Evolutionary conservation across 1,284 basidiomycete species (phyloP).

Genomic region (Chalciporus sp.): DNA sequence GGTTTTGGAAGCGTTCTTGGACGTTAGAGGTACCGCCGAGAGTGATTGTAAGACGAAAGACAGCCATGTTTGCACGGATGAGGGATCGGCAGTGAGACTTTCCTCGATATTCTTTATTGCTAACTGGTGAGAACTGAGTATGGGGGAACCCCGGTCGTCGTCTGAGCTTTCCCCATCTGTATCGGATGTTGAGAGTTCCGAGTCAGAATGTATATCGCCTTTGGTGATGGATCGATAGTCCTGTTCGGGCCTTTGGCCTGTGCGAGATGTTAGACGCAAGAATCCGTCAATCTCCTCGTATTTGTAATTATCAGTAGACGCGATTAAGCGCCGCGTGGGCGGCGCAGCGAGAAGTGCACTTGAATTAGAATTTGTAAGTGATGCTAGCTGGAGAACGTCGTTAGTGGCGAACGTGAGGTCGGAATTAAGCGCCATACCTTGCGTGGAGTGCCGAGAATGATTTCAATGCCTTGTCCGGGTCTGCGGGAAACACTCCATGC

Average conservation of each 20-base stretch:
- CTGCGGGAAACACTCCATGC: slow-evolving; percentile 51
- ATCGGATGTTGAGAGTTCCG: slow-evolving; percentile 46
- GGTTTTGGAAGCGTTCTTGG: slow-evolving; percentile 65
- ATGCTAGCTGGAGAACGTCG: slow-evolving; percentile 43
- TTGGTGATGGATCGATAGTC: slow-evolving; percentile 51
- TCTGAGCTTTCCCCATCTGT: slow-evolving; percentile 36
- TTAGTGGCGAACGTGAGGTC: slow-evolving; percentile 8
- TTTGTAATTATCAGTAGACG: slow-evolving; percentile 41
- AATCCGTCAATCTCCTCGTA: slow-evolving; percentile 69
- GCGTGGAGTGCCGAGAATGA: slow-evolving; percentile 49
- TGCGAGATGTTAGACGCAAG: slow-evolving; percentile 52
- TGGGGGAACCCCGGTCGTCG: slow-evolving; percentile 35
- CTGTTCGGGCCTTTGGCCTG: slow-evolving; percentile 38
- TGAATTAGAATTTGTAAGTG: slow-evolving; percentile 57
- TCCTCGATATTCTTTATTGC: slow-evolving; percentile 62
- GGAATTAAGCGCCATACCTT: slow-evolving; percentile 42
- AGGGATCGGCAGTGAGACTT: slow-evolving; percentile 51
- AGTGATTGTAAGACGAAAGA: slow-evolving; percentile 62
- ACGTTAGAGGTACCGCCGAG: slow-evolving; percentile 55
- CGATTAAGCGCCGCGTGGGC: slow-evolving; percentile 45
- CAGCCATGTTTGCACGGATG: slow-evolving; percentile 64
- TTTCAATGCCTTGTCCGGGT: slow-evolving; percentile 59
- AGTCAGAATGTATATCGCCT: slow-evolving; percentile 39
- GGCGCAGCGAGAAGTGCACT: slow-evolving; percentile 52
- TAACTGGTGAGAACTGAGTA: slow-evolving; percentile 57